Evolutionary conservation across 257 asterid species (phyloP).

Genomic region (Solanum chilense): DNA sequence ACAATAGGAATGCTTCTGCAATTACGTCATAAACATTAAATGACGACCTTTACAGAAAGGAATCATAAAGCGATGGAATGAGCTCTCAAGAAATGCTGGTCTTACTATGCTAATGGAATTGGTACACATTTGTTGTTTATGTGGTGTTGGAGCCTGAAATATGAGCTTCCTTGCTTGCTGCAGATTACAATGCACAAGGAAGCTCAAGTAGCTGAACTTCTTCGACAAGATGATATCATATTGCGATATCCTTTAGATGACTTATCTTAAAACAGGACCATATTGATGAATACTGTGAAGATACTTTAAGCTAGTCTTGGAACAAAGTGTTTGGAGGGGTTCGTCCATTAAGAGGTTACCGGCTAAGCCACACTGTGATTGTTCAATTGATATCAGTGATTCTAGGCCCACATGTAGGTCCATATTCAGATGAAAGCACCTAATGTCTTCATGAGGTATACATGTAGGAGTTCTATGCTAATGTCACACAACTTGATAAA

Average conservation of each 20-base stretch:
- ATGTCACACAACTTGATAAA: not conserved
- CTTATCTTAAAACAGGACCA: not conserved
- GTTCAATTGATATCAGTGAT: not conserved
- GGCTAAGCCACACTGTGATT: not conserved
- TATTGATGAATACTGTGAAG: not conserved
- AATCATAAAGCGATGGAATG: not conserved
- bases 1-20: not conserved
- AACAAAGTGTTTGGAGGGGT: not conserved
- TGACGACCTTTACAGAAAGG: not conserved
- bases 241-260: not conserved
- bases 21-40: not conserved
- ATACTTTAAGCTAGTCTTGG: not conserved
- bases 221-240: not conserved
- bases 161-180: not conserved
- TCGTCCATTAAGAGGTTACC: not conserved
- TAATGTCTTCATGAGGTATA: not conserved
- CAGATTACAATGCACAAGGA: not conserved
- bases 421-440: not conserved
- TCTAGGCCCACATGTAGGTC: not conserved
- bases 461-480: not conserved
- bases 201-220: not conserved
- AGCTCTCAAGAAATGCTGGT: not conserved
- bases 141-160: not conserved
- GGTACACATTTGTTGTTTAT: not conserved
- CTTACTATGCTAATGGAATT: not conserved